These are phyloP conservation scores for Pistacia vera DNA, from an alignment of 345 rosid genomes.

Conservation along the genomic window DNA sequence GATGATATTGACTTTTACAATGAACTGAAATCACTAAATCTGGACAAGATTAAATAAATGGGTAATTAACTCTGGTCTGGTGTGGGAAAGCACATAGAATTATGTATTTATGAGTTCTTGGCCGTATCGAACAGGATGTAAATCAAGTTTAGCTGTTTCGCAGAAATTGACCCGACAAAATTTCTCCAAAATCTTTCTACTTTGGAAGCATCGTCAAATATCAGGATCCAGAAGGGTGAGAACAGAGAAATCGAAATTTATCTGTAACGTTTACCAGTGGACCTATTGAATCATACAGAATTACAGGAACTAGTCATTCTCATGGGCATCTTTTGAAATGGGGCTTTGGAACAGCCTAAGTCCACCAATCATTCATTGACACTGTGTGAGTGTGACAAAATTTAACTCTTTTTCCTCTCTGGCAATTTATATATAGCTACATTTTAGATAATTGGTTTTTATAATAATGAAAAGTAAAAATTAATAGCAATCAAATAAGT, in stretches of 20 bases:
- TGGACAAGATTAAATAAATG: no score
- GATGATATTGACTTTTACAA: no score
- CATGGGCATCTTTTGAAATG: neutral
- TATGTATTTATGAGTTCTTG: neutral
- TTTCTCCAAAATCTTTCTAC: constrained; percentile 9
- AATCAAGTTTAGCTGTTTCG: neutral
- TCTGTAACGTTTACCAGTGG: neutral
- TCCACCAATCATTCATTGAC: neutral
- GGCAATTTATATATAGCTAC: no score
- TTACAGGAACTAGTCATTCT: neutral
- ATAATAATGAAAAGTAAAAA: no score
- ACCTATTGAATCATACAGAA: neutral
- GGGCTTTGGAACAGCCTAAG: neutral
- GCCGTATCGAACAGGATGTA: neutral
- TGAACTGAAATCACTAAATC: no score
- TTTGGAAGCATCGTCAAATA: constrained; percentile 19
- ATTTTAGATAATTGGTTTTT: no score
- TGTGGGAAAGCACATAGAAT: neutral
- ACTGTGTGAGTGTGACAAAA: neutral
- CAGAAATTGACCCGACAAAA: neutral
- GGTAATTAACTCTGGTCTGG: no score
- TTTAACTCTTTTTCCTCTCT: neutral
- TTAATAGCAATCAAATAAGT: no score
- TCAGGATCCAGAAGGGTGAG: neutral
- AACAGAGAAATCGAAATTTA: neutral